Evolutionary conservation across 2,329 filamentous ascomycete species (phyloP).

Genomic region (Plectosphaerella cucumerina): DNA sequence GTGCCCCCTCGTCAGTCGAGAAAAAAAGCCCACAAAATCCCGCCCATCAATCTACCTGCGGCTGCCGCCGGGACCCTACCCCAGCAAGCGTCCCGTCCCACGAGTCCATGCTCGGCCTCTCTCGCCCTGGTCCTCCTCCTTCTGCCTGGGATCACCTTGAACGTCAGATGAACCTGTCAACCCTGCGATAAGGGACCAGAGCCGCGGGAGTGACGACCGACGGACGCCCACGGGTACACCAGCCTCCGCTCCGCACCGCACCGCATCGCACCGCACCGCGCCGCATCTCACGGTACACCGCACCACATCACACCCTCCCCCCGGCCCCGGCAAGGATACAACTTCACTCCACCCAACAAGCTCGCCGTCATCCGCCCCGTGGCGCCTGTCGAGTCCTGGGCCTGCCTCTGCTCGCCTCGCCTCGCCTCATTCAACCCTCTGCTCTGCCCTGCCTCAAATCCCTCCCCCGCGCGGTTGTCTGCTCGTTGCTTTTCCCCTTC

Average conservation of each 20-base stretch:
- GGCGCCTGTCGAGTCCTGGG: neutral
- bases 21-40: neutral
- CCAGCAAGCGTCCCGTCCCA: neutral
- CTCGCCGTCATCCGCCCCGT: neutral
- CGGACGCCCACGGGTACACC: no score
- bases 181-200: neutral
- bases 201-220: no score
- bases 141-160: neutral
- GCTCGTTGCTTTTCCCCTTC: no score
- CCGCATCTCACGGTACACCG: no score
- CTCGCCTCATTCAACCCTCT: neutral
- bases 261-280: no score
- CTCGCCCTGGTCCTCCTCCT: neutral
- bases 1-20: neutral
- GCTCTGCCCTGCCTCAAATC: neutral
- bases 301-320: neutral
- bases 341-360: neutral
- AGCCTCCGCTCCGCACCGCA: no score
- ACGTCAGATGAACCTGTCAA: neutral
- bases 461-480: neutral
- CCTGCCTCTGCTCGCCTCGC: neutral
- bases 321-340: neutral
- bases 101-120: neutral
- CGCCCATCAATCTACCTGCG: conserved; percentile 3
- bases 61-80: conserved; percentile 1